phyloP scores from a whole-genome alignment of 805 yeast species.

The Candida coquimbonensis region DNA sequence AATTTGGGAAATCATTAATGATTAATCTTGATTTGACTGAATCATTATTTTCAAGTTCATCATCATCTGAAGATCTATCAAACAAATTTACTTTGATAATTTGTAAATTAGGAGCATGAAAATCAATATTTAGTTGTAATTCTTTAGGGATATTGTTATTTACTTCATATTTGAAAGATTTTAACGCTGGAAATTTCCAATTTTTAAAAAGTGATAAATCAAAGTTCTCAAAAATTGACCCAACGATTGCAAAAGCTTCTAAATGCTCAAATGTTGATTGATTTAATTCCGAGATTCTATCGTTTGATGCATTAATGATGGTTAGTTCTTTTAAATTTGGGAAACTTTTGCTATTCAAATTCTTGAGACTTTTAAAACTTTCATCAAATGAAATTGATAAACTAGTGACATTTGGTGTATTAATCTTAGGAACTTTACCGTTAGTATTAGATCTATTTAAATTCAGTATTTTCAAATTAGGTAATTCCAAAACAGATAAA shows the following conservation, averaged over 20 bases:
- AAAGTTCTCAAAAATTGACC: background rate
- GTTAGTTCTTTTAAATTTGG: background rate
- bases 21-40: background rate
- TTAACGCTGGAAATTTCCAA: slow-evolving; percentile 2
- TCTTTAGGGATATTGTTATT: background rate
- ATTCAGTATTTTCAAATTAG: slow-evolving; percentile 1
- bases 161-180: slow-evolving; percentile 1
- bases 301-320: background rate
- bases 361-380: background rate
- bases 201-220: background rate
- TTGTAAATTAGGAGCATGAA: slow-evolving; percentile 1
- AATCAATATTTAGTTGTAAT: background rate
- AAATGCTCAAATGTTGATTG: background rate
- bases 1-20: background rate
- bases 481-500: background rate
- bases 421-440: slow-evolving; percentile 3
- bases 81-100: background rate
- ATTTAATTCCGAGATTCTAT: background rate
- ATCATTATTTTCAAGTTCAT: no score
- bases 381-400: slow-evolving; percentile 4
- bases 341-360: background rate
- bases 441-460: slow-evolving; percentile 3
- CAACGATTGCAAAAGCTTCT: background rate
- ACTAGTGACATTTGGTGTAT: background rate
- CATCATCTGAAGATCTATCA: background rate